phyloP scores from a whole-genome alignment of 805 yeast species.

The Ogataea chonburiensis region DNA sequence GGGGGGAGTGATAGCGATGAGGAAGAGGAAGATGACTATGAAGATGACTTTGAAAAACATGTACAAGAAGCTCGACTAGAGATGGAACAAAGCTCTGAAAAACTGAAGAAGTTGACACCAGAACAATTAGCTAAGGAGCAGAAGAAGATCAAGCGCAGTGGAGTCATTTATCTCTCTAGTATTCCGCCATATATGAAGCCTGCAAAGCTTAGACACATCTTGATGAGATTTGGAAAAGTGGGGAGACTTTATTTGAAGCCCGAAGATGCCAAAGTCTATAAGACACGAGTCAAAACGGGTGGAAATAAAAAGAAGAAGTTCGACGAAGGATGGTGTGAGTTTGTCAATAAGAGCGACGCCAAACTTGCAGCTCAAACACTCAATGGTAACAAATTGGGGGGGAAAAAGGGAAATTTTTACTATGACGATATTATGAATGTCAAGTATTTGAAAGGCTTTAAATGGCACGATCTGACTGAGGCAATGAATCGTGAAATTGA shows the following conservation, averaged over 20 bases:
- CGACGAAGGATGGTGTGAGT: conserved; percentile 98
- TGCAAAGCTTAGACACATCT: conserved; percentile 76
- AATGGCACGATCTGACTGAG: conserved; percentile 92
- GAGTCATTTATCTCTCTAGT: conserved; percentile 88
- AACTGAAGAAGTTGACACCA: conserved; percentile 56
- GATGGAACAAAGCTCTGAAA: conserved; percentile 35
- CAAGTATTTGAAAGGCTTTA: conserved; percentile 86
- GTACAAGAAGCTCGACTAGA: conserved; percentile 21
- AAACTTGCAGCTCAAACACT: conserved; percentile 82
- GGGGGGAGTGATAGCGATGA: conserved; percentile 14
- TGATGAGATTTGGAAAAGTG: conserved; percentile 81
- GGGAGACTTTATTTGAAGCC: conserved; percentile 86
- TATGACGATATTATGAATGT: conserved; percentile 93
- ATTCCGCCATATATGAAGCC: conserved; percentile 99
- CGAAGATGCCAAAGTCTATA: conserved; percentile 66
- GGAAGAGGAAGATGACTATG: conserved; percentile 16
- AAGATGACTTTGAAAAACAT: conserved; percentile 21
- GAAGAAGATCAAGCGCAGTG: conserved; percentile 64
- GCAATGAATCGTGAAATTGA: conserved; percentile 91
- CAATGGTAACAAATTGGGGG: conserved; percentile 89
- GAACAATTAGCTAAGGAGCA: conserved; percentile 54
- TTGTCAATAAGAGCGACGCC: conserved; percentile 77
- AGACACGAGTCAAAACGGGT: conserved; percentile 73
- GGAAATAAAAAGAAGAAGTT: conserved; percentile 88
- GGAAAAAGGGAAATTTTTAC: conserved; percentile 85